phyloP scores from a whole-genome alignment of 768 basidiomycete species.

The Dioszegia hungarica region DNA sequence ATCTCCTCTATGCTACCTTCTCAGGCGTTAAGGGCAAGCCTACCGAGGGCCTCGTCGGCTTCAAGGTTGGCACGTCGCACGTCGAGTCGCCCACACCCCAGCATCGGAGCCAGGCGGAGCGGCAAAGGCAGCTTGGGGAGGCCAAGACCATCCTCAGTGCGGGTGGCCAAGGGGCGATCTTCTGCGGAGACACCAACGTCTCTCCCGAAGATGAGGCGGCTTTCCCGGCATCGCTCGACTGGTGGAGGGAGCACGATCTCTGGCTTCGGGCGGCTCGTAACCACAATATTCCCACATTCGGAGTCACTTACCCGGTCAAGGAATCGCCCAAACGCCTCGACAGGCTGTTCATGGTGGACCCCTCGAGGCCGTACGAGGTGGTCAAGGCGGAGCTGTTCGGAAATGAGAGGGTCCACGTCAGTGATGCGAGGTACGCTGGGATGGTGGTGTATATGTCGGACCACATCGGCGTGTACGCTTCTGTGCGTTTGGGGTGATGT shows the following conservation, averaged over 20 bases:
- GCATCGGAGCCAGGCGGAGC: background rate
- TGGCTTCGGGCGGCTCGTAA: background rate
- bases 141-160: background rate
- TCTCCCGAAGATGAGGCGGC: slow-evolving; percentile 1
- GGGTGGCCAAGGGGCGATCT: background rate
- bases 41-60: background rate
- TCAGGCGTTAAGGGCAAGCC: background rate
- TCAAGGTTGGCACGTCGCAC: background rate
- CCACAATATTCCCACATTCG: background rate
- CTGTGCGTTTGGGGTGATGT: background rate
- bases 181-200: slow-evolving; percentile 4
- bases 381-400: background rate
- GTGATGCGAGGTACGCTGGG: background rate
- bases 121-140: background rate
- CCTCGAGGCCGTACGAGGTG: background rate
- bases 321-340: slow-evolving; percentile 1
- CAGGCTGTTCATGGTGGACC: background rate
- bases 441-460: background rate
- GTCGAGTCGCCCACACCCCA: background rate
- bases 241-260: background rate
- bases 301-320: background rate
- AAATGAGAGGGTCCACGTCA: background rate
- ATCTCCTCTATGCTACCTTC: background rate
- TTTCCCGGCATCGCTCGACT: background rate
- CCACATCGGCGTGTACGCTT: background rate